phyloP scores from a whole-genome alignment of 2,329 filamentous ascomycete genomes.

The Beauveria medogensis region DNA sequence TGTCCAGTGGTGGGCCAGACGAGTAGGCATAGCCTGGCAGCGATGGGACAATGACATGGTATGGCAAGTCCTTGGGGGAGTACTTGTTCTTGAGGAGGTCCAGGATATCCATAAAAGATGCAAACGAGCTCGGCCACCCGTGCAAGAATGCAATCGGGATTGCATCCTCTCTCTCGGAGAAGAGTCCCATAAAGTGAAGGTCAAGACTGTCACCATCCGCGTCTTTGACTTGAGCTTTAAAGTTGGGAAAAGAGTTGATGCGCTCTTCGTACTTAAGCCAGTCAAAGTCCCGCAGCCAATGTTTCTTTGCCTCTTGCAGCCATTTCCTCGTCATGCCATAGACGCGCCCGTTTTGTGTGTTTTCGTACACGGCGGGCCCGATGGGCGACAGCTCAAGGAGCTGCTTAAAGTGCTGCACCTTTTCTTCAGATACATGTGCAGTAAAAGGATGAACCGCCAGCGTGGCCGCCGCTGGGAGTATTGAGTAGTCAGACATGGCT shows the following conservation, averaged over 20 bases:
- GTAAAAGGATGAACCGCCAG: constrained; percentile 26
- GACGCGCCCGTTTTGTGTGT: constrained; percentile 29
- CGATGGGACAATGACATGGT: constrained; percentile 48
- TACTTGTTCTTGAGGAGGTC: constrained; percentile 38
- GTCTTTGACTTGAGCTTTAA: constrained; percentile 31
- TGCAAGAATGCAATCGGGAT: constrained; percentile 44
- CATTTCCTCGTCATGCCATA: constrained; percentile 40
- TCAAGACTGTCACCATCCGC: constrained; percentile 25
- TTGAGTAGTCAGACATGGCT: constrained; percentile 10
- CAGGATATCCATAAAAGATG: constrained; percentile 48
- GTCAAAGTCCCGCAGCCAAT: constrained; percentile 37
- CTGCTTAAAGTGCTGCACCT: constrained; percentile 36
- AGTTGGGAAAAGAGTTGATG: constrained; percentile 43
- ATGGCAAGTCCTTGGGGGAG: constrained; percentile 41
- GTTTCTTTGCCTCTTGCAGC: constrained; percentile 31
- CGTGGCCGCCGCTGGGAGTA: constrained; percentile 1
- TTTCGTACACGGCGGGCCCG: constrained; percentile 40
- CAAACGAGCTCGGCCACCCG: constrained; percentile 46
- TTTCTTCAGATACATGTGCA: constrained; percentile 31
- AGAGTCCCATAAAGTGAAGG: constrained; percentile 47
- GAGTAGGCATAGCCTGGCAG: constrained; percentile 48
- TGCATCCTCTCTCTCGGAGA: constrained; percentile 41
- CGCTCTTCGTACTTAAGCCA: constrained; percentile 30
- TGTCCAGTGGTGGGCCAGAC: constrained; percentile 35
- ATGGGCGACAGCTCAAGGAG: constrained; percentile 40